phyloP scores from a whole-genome alignment of 371 early-diverging fungal genomes.

The Coemansia sp. region DNA sequence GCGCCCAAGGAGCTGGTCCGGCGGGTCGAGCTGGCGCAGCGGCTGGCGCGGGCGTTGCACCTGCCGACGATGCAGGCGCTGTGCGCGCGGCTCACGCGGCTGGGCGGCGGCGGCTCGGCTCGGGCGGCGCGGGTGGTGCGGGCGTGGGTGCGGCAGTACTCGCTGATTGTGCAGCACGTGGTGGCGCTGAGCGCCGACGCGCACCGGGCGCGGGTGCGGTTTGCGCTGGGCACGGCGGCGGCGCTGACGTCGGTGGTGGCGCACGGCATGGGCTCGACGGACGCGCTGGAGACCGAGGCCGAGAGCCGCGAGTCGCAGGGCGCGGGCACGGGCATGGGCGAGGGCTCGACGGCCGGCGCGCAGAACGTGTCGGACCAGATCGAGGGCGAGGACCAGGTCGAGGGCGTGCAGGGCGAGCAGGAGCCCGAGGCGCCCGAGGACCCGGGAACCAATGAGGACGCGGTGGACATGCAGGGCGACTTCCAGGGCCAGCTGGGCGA shows the following conservation, averaged over 20 bases:
- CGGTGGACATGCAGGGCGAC: constrained; percentile 96
- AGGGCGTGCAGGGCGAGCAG: constrained; percentile 71
- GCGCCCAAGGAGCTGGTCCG: constrained; percentile 37
- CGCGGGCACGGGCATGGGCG: constrained; percentile 79
- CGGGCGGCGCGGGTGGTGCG: constrained; percentile 19
- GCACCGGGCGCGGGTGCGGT: constrained; percentile 25
- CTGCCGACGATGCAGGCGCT: constrained; percentile 27
- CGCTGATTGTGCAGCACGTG: constrained; percentile 35
- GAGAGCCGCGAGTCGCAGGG: constrained; percentile 22
- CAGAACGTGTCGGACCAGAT: constrained; percentile 97
- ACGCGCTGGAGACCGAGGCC: constrained; percentile 25
- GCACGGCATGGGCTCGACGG: constrained; percentile 54
- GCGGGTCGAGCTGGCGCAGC: constrained; percentile 23
- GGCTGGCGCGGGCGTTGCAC: constrained; percentile 20
- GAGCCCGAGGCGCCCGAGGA: constrained; percentile 51
- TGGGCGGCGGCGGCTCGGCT: neutral
- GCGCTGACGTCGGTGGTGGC: constrained; percentile 28
- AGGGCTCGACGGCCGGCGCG: constrained; percentile 92
- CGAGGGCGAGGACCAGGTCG: constrained; percentile 94
- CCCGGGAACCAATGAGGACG: constrained; percentile 76
- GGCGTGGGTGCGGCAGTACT: constrained; percentile 33
- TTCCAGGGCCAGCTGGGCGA: constrained; percentile 94
- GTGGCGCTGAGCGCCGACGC: constrained; percentile 17
- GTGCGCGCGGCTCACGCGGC: constrained; percentile 13
- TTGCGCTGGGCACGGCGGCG: constrained; percentile 29